Base-by-base conservation (phyloP, 75 land plant species). In the Ceratopteris richardii region DNA sequence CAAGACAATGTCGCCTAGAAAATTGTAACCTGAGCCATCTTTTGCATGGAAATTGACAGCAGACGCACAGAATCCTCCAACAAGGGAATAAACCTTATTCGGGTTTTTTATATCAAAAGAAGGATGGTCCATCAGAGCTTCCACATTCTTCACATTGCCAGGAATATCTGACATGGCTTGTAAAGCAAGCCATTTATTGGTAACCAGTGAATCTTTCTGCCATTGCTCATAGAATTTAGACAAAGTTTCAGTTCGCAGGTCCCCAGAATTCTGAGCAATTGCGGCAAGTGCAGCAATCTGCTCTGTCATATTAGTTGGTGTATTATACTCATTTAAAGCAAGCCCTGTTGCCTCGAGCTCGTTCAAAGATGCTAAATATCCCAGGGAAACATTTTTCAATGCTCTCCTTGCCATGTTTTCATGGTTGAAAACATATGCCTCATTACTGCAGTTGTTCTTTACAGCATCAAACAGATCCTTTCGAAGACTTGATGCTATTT, bases 51-150 rank as follows among this genome's bases (percentile, higher is more conserved):
- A 89, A 52, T 89, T 93, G 29, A 93, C 90, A 29, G 76, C 74
- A 55, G 90, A 78, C 27, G 76, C 79, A 61, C 84, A 82, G 28
- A 93, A 93, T 26, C 85, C 95, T 72, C 98, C 90, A 58, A 93
- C 73, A 1, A 93, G 67, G 17, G 96, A 82, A 72, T 93, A 93
- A 7, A 93, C 97, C 82, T 92, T 92, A 68, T 88, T 88, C 3
- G 97, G 97, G 66, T 88, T 92, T 19, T 87, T 80, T 25, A 93
- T 62, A 65, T 93, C 98, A 79, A 93, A 93, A n/a, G 98, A 82
- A 61, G 90, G 90, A 61, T 93, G 98, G 29, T 69, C 71, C 56
- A 93, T 25, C 23, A 93, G 75, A 27, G 75, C 68, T 43, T 67
- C 57, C 51, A 93, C 90, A 73, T 83, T 73, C 56, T 79, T 80